Percentiles rank a stretch among this genome's conserved stretches.
phyloP scores from a whole-genome alignment of 164 flowering plant genomes.

The Saururus chinensis region DNA sequence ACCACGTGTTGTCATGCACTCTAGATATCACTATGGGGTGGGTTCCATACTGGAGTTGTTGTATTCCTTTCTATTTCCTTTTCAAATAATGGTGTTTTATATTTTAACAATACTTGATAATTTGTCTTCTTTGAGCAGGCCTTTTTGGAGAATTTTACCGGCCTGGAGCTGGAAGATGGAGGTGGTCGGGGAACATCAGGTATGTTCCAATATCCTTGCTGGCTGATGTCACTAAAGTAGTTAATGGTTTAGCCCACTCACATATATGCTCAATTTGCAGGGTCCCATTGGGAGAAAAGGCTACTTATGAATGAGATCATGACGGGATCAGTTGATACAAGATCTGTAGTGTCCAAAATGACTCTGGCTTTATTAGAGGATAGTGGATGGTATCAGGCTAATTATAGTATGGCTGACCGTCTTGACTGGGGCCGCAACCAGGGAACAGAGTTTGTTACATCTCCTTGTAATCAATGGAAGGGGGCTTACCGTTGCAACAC shows the following conservation, averaged over 20 bases:
- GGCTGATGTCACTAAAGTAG: neutral
- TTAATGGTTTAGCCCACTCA: neutral
- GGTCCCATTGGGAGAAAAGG: conserved; percentile 99
- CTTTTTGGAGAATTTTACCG: conserved; percentile 88
- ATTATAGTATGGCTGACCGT: conserved; percentile 91
- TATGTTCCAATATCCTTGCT: conserved; percentile 46
- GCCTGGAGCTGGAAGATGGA: conserved; percentile 97
- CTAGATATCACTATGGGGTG: conserved; percentile 93
- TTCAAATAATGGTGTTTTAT: neutral
- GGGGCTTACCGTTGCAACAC: conserved; percentile 97
- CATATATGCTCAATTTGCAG: conserved; percentile 28
- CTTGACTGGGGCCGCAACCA: conserved; percentile 97
- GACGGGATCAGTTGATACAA: conserved; percentile 99
- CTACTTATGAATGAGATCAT: conserved; percentile 98
- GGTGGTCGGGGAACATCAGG: conserved; percentile 99
- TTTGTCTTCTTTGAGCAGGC: conserved; percentile 41
- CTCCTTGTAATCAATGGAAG: conserved; percentile 95
- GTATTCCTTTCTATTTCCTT: neutral
- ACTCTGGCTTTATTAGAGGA: conserved; percentile 94
- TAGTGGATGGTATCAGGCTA: conserved; percentile 98
- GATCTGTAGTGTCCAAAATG: conserved; percentile 98
- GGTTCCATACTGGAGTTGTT: neutral
- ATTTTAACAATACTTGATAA: conserved; percentile 5
- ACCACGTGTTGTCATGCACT: conserved; percentile 94
- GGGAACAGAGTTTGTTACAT: conserved; percentile 87